phyloP scores from a whole-genome alignment of 106 monocot genomes.

The Platanthera guangdongensis region DNA sequence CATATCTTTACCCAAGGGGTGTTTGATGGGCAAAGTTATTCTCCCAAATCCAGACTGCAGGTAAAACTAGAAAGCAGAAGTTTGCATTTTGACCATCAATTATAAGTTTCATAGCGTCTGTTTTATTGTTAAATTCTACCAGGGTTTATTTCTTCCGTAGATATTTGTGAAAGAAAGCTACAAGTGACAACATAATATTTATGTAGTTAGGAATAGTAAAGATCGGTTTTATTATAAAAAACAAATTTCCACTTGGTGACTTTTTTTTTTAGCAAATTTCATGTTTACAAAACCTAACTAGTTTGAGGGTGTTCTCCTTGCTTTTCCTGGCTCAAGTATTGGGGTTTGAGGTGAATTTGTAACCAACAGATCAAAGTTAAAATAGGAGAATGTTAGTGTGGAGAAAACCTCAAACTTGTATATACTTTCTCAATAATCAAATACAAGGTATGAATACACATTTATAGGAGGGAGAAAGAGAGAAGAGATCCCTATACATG shows the following conservation, averaged over 20 bases:
- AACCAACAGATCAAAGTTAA: neutral
- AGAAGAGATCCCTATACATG: no score
- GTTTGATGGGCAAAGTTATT: conserved; percentile 55
- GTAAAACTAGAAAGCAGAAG: conserved; percentile 17
- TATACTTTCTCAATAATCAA: no score
- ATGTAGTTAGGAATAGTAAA: neutral
- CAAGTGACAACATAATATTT: neutral
- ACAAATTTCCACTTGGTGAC: neutral
- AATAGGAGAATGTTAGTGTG: neutral
- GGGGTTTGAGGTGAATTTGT: neutral
- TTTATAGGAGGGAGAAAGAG: no score
- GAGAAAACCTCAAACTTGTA: no score
- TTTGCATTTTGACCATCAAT: neutral
- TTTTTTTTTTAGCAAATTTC: neutral
- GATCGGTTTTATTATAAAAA: neutral
- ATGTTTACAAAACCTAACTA: neutral
- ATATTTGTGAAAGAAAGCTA: neutral
- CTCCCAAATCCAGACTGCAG: conserved; percentile 88
- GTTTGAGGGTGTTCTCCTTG: neutral
- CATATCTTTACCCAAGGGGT: conserved; percentile 58
- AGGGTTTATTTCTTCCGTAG: neutral
- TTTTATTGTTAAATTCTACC: conserved; percentile 1
- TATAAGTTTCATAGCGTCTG: neutral
- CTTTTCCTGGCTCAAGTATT: neutral
- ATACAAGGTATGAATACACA: no score